Evolutionary conservation across 805 yeast species (phyloP).

Genomic region (Ogataea ramenticola): DNA sequence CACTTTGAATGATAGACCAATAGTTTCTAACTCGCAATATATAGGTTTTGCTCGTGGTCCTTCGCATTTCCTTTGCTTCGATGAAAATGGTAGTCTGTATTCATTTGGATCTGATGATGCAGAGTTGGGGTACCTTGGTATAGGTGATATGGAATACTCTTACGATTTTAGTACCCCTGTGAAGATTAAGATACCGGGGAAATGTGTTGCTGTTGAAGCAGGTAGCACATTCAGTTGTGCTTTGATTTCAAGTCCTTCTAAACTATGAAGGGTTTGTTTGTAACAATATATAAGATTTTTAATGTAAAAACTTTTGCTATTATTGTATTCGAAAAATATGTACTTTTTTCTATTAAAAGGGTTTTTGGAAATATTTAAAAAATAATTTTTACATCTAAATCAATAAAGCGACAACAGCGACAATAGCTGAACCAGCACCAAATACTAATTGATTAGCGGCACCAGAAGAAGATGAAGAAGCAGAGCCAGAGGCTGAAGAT

Average conservation of each 20-base stretch:
- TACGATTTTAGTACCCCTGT: constrained; percentile 2
- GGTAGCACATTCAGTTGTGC: constrained; percentile 11
- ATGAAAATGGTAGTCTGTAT: constrained; percentile 2
- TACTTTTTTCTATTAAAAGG: too few relatives aligned
- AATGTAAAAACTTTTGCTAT: too few relatives aligned
- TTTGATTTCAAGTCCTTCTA: not conserved
- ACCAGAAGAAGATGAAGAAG: not conserved
- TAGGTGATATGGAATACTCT: constrained; percentile 1
- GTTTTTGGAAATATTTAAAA: too few relatives aligned
- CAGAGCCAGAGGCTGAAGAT: not conserved
- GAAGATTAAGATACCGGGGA: constrained; percentile 1
- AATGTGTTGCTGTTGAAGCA: constrained; percentile 6
- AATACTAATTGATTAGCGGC: not conserved
- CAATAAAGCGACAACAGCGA: constrained; percentile 1
- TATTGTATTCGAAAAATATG: too few relatives aligned
- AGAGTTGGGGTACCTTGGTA: constrained; percentile 8
- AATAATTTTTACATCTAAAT: not conserved
- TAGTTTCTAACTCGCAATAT: not conserved
- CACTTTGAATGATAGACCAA: constrained; percentile 5
- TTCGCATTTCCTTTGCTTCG: constrained; percentile 6
- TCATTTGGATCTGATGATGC: constrained; percentile 9
- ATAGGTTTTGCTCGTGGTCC: constrained; percentile 7
- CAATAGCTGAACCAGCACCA: not conserved
- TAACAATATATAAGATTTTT: too few relatives aligned
- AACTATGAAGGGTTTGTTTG: not conserved